Evolutionary conservation across 2,329 filamentous ascomycete genomes (phyloP), one percentile per base, ranked within the genome.

Genomic region (Aaosphaeria pasadenensis): DNA sequence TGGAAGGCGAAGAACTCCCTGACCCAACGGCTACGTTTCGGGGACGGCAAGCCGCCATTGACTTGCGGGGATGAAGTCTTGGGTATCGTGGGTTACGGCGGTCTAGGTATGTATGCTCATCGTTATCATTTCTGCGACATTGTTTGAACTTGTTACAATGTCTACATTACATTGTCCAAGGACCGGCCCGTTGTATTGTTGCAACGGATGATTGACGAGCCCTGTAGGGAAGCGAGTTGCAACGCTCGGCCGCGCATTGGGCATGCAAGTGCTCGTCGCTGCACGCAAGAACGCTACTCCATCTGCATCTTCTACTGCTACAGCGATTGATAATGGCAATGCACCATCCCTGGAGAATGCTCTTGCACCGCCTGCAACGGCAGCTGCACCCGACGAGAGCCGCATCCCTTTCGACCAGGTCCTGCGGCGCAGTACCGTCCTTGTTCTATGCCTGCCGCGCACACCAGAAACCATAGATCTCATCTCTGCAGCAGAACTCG

Each of bases 1-100:
- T 80, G 77, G 77, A 59, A 63, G 36, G 55, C 59, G 41, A 66
- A 63, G 49, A 66, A 67, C n/a, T 67, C 62, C 32, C 50, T 74
- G 51, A 64, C 61, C 30, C 45, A 48, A 7, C 49, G 58, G 46
- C 56, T 70, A 62, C 54, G 60, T 17, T 67, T 73, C 50, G 47
- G 49, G 7, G 59, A 67, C 62, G 58, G 71, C 54, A 56, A 56
- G 30, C 70, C 73, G 28, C 75, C 76, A 39, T 54, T 77, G 53
- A 75, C 72, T 1, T 76, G 73, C 57, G 59, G 64, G 17, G 76
- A 80, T 47, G 77, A 80, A 60, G 69, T 73, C 3, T 57, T 77
- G 52, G 77, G 75, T 1, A 69, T 80, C 47, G 62, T 80, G 45
- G 77, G 77, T 1, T 78, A 79, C 58, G 78, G 78, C 1, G 66